Base-by-base conservation (phyloP, 2,329 filamentous ascomycete genomes). In the Dothidotthia symphoricarpi region DNA sequence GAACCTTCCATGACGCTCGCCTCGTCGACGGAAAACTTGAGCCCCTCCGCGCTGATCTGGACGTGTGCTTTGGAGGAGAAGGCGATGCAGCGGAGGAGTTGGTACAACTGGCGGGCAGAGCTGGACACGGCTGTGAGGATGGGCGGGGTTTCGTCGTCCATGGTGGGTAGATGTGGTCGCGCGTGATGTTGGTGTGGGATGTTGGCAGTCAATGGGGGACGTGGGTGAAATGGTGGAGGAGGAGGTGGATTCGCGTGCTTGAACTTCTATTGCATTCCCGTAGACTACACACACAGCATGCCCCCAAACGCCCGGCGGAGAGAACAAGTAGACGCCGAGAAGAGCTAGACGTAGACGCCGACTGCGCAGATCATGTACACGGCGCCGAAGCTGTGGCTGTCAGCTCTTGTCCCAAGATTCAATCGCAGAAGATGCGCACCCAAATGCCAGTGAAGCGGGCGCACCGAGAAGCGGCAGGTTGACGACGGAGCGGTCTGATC, bases 311-410 rank as follows among this genome's bases (percentile, higher is more conserved):
- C 57, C 57, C 47, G 47, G 41, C 43, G 43, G 49, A 47, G 35
- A 45, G 36, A 45, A 45, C 36, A 39, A 29, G 32, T n/a, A 36
- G 39, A 24, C 49, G n/a, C 19, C 19, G 49, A 45, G 45, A 53
- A 56, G n/a, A n/a, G 53, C 71, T 81, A 98, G 69, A 98, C 88
- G 82, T 98, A 97, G 64, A 98, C 93, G 67, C 93, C 93, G 66
- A 93, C 93, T 44, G 90, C 93, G 72, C 93, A 98, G 72, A 98
- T 97, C 85, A 96, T 95, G 73, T 93, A 96, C 30, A 98, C 89
- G 34, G 91, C 85, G 57, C 93, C 93, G 69, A 95, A 86, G 34
- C 91, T 96, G 62, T n/a, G 26, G n/a, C 30, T 16, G 30, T 24
- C 31, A 28, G 16, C 36, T 41, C 32, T 33, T 27, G 31, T 12